A percentile compares a stretch with the other conserved stretches of the same genome.
Evolutionary conservation across 805 yeast species (phyloP).

Genomic region (Monosporozyma aerobia): DNA sequence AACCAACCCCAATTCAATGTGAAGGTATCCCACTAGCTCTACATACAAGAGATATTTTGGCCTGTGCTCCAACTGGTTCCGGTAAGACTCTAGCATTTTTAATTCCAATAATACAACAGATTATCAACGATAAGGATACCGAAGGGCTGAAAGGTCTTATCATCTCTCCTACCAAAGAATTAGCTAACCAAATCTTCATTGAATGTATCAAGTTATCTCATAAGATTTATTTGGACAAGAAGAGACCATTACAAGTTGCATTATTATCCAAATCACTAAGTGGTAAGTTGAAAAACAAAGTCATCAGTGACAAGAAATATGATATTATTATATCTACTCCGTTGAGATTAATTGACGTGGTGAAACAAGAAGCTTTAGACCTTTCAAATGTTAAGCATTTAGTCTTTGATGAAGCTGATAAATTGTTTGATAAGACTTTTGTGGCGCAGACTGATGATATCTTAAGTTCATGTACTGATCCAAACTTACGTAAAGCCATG

Average conservation of each 20-base stretch:
- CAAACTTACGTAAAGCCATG: slow-evolving; percentile 56
- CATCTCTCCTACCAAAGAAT: slow-evolving; percentile 89
- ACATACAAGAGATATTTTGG: slow-evolving; percentile 65
- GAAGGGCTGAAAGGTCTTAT: slow-evolving; percentile 63
- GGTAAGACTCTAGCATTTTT: slow-evolving; percentile 92
- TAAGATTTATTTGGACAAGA: slow-evolving; percentile 36
- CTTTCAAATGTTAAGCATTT: slow-evolving; percentile 61
- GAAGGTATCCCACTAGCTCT: slow-evolving; percentile 77
- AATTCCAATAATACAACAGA: slow-evolving; percentile 56
- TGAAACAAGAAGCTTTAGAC: slow-evolving; percentile 51
- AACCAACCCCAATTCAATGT: slow-evolving; percentile 89
- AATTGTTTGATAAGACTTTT: slow-evolving; percentile 77
- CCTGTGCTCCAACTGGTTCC: slow-evolving; percentile 97
- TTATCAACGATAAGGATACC: slow-evolving; percentile 24
- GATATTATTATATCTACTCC: slow-evolving; percentile 87
- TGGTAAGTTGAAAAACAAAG: slow-evolving; percentile 53
- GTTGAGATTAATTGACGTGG: slow-evolving; percentile 70
- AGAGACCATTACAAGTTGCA: slow-evolving; percentile 44
- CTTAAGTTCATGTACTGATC: slow-evolving; percentile 37
- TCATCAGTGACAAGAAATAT: slow-evolving; percentile 50
- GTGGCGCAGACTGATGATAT: slow-evolving; percentile 86
- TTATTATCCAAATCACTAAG: slow-evolving; percentile 65
- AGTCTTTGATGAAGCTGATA: slow-evolving; percentile 93
- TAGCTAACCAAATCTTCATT: slow-evolving; percentile 75
- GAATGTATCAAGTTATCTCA: slow-evolving; percentile 52